phyloP scores from a whole-genome alignment of 805 yeast species.

The Starmera pachycereana region DNA sequence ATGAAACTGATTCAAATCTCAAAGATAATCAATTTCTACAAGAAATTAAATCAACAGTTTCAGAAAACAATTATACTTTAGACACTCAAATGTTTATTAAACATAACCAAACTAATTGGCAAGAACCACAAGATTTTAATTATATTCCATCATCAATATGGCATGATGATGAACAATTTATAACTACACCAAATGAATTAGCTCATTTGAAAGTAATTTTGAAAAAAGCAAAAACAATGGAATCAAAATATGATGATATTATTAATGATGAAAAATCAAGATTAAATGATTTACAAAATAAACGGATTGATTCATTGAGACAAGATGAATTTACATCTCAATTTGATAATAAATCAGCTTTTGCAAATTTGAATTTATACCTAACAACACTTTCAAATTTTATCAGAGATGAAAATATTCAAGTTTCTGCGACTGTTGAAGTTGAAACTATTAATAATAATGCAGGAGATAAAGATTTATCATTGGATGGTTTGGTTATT shows the following conservation, averaged over 20 bases:
- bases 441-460: conserved; percentile 83
- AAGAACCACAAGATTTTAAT: conserved; percentile 76
- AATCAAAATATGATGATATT: conserved; percentile 17
- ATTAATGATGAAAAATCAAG: conserved; percentile 21
- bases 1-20: conserved; percentile 49
- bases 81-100: conserved; percentile 89
- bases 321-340: conserved; percentile 36
- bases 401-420: conserved; percentile 58
- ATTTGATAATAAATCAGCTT: conserved; percentile 25
- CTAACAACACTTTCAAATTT: conserved; percentile 48
- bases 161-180: conserved; percentile 88
- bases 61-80: conserved; percentile 59
- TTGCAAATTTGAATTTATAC: conserved; percentile 39
- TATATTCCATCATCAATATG: conserved; percentile 87
- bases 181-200: conserved; percentile 44
- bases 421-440: conserved; percentile 75
- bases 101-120: conserved; percentile 72
- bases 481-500: conserved; percentile 40
- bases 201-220: conserved; percentile 43
- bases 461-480: conserved; percentile 65
- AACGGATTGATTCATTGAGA: conserved; percentile 27
- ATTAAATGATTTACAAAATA: conserved; percentile 20
- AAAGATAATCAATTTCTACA: conserved; percentile 33
- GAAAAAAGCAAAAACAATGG: conserved; percentile 27
- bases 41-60: conserved; percentile 43